Percentiles rank a stretch among this genome's conserved stretches.
These are phyloP conservation scores for Sedum album DNA, from an alignment of 164 flowering plant genomes.

Conservation along the genomic window DNA sequence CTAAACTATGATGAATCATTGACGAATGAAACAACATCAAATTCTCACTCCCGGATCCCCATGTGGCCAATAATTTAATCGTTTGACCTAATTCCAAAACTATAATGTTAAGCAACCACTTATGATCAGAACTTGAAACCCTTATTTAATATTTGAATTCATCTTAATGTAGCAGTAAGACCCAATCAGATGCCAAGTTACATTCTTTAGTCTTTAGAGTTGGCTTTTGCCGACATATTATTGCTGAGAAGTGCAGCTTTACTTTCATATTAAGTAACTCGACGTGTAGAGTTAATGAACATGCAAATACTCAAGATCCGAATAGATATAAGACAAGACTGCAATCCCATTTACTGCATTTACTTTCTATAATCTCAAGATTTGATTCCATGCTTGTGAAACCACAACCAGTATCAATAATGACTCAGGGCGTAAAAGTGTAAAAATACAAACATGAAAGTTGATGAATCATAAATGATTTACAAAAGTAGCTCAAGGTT, in stretches of 20 bases:
- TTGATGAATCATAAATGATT: too few species aligned
- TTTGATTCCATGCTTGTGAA: too few species aligned
- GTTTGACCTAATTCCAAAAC: not conserved
- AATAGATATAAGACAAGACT: too few species aligned
- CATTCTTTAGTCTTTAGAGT: not conserved
- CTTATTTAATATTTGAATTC: not conserved
- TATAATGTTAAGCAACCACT: not conserved
- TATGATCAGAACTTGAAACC: not conserved
- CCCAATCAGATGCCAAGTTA: not conserved
- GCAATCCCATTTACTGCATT: too few species aligned
- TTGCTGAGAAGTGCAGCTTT: not conserved
- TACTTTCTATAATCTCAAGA: too few species aligned
- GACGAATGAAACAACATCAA: conserved; percentile 4
- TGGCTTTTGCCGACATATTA: not conserved
- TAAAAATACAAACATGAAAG: too few species aligned
- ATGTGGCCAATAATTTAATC: conserved; percentile 1
- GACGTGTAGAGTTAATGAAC: too few species aligned
- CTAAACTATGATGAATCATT: not conserved
- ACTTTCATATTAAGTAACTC: not conserved
- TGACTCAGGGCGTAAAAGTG: too few species aligned
- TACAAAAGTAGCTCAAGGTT: too few species aligned
- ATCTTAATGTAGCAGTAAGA: not conserved
- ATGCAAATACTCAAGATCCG: not conserved
- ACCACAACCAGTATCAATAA: not conserved
- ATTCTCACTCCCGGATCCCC: not conserved